Percentiles rank a stretch among this genome's conserved stretches.
phyloP scores from a whole-genome alignment of 257 asterid genomes.

The Handroanthus guayacan region DNA sequence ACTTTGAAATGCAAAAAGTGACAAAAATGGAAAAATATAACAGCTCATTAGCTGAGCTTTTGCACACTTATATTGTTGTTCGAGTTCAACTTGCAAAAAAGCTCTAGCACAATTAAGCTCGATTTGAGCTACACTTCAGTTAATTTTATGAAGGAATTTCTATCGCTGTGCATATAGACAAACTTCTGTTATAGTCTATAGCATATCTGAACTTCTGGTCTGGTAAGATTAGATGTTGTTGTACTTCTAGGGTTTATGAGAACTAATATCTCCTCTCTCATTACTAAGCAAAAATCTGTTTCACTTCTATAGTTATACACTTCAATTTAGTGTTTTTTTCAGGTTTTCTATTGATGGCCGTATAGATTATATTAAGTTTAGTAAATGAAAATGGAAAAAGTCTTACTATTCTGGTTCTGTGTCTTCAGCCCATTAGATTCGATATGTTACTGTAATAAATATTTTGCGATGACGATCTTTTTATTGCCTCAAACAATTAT shows the following conservation, averaged over 20 bases:
- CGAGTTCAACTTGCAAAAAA: no score
- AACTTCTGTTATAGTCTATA: slow-evolving; percentile 8
- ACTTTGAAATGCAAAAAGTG: no score
- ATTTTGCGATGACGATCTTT: background rate
- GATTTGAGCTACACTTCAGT: no score
- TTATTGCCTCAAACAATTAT: background rate
- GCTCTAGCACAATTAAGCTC: no score
- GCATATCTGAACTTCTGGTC: slow-evolving; percentile 18
- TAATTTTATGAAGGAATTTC: no score
- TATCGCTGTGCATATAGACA: background rate
- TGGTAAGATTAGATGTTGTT: background rate
- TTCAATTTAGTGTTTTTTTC: background rate
- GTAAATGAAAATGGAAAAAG: background rate
- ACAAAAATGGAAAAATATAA: no score
- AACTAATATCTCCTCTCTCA: background rate
- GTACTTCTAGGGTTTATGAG: background rate
- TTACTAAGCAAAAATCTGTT: no score
- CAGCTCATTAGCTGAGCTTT: no score
- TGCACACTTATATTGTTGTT: no score
- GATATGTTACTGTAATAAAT: background rate
- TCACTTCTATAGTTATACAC: background rate
- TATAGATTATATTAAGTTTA: background rate
- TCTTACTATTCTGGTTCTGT: background rate
- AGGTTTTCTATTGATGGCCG: background rate
- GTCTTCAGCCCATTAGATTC: background rate